These are phyloP conservation scores for Phytophthora sansomeana DNA, from an alignment of 352 stramenopile genomes.

Conservation along the genomic window DNA sequence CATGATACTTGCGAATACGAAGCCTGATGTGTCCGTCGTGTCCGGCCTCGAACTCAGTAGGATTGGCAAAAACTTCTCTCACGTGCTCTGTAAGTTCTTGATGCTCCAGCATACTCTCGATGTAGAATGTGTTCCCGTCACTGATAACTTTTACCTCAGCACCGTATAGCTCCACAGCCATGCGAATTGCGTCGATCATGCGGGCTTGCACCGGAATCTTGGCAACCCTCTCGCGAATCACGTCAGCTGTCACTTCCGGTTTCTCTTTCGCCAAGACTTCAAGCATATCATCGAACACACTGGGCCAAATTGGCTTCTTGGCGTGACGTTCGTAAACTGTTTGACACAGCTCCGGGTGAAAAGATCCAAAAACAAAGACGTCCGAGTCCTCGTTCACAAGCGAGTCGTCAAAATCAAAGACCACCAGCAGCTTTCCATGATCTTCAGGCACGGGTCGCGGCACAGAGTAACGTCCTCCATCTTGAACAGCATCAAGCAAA, in stretches of 20 bases:
- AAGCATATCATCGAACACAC: constrained; percentile 70
- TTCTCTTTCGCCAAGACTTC: constrained; percentile 43
- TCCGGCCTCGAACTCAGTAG: constrained; percentile 42
- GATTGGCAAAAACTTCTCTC: constrained; percentile 60
- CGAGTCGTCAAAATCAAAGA: constrained; percentile 65
- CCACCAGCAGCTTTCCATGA: constrained; percentile 38
- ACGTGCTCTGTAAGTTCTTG: constrained; percentile 44
- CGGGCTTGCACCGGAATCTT: constrained; percentile 58
- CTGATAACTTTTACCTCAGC: constrained; percentile 72
- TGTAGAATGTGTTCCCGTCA: constrained; percentile 83
- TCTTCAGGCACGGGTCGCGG: constrained; percentile 5
- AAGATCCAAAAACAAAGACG: constrained; percentile 64
- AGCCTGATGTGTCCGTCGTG: constrained; percentile 37
- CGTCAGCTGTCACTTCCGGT: constrained; percentile 42
- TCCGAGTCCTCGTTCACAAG: constrained; percentile 72
- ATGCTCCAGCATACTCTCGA: constrained; percentile 67
- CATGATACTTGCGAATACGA: constrained; percentile 63
- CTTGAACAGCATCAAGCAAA: not conserved
- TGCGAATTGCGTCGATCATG: constrained; percentile 73
- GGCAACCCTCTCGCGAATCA: constrained; percentile 52
- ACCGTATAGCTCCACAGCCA: constrained; percentile 47
- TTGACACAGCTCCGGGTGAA: constrained; percentile 62
- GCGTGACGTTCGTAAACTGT: constrained; percentile 32
- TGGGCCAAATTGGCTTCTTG: constrained; percentile 53
- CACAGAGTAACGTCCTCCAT: constrained; percentile 17